phyloP scores from a whole-genome alignment of 2,329 filamentous ascomycete species.

The Sarocladium oryzae region DNA sequence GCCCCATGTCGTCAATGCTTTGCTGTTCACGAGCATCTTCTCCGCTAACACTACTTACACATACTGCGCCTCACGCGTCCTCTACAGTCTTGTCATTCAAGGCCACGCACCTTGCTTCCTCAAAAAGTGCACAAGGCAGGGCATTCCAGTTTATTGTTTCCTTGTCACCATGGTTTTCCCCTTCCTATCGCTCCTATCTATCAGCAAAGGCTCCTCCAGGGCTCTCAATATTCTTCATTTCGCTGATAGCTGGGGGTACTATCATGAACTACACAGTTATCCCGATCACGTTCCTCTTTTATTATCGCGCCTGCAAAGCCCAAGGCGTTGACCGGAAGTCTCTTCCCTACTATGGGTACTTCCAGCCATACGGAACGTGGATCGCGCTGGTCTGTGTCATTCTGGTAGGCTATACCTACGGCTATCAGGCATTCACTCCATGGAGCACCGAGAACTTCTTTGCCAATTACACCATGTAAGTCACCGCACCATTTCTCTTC shows the following conservation, averaged over 20 bases:
- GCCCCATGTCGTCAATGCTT: constrained; percentile 51
- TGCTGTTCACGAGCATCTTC: constrained; percentile 35
- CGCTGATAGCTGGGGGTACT: constrained; percentile 48
- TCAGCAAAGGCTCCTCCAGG: constrained; percentile 38
- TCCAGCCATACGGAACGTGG: constrained; percentile 52
- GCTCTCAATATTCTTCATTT: constrained; percentile 48
- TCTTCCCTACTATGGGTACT: constrained; percentile 51
- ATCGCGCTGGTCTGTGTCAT: constrained; percentile 33
- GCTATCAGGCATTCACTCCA: constrained; percentile 45
- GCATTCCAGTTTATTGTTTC: constrained; percentile 55
- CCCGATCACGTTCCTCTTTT: constrained; percentile 37
- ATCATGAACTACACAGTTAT: constrained; percentile 57
- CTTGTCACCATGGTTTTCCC: constrained; percentile 39
- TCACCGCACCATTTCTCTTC: constrained; percentile 41
- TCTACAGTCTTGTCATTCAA: constrained; percentile 44
- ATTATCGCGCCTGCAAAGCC: constrained; percentile 44
- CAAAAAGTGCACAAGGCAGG: constrained; percentile 43
- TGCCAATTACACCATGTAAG: constrained; percentile 43
- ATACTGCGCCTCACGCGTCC: constrained; percentile 41
- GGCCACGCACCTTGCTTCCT: constrained; percentile 34
- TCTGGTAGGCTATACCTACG: constrained; percentile 34
- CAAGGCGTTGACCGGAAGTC: constrained; percentile 39
- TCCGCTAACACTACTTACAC: constrained; percentile 44
- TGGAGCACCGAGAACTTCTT: constrained; percentile 38
- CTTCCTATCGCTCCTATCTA: constrained; percentile 39